These are phyloP conservation scores for Chamaecyparis obtusa DNA, from an alignment of 75 land plant genomes.

Conservation along the genomic window DNA sequence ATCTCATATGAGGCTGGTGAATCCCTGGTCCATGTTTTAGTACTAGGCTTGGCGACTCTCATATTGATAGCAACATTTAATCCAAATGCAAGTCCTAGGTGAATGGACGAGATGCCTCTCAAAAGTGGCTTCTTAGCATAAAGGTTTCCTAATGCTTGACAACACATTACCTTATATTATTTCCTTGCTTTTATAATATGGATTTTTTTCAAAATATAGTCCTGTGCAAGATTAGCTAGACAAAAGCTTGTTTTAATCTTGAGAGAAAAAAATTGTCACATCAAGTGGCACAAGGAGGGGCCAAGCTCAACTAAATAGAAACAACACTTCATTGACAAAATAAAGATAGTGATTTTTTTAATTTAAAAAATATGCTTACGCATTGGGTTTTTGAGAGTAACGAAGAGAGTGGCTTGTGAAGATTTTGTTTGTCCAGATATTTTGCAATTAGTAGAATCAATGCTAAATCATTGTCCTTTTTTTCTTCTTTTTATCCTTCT, in stretches of 20 bases:
- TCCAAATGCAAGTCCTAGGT: neutral
- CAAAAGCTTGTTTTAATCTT: neutral
- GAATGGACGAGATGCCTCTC: neutral
- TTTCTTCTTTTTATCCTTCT: neutral
- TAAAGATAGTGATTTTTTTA: neutral
- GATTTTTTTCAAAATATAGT: no score
- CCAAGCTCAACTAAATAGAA: no score
- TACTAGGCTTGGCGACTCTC: neutral
- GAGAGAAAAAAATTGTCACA: no score
- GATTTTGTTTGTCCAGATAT: neutral
- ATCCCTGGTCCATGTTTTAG: neutral
- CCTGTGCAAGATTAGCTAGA: neutral
- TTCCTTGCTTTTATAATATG: no score
- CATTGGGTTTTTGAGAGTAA: neutral
- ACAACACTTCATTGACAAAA: neutral
- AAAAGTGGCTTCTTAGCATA: neutral
- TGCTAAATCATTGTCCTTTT: neutral
- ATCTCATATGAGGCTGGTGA: neutral
- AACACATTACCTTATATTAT: no score
- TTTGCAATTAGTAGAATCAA: neutral
- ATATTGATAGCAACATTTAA: no score
- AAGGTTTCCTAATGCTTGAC: neutral
- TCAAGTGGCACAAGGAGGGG: no score
- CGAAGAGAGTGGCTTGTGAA: neutral
- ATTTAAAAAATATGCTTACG: neutral